Evolutionary conservation across 1,284 basidiomycete genomes (phyloP).

Genomic region (Trichosporon asahii): DNA sequence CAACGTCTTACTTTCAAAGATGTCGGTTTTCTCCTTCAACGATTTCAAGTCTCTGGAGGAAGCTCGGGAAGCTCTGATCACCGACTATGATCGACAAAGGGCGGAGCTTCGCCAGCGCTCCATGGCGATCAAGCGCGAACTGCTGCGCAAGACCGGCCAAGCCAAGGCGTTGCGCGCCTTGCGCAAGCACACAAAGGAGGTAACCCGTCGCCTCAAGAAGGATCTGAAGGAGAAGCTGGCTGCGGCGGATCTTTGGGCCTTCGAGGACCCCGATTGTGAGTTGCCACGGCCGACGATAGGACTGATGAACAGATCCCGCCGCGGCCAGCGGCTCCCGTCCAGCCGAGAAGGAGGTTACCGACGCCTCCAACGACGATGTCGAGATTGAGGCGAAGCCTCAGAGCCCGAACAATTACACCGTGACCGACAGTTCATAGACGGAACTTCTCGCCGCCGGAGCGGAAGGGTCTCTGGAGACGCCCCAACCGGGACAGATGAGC

Average conservation of each 20-base stretch:
- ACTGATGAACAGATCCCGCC: neutral
- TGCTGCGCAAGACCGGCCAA: neutral
- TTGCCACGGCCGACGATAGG: neutral
- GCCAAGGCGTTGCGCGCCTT: neutral
- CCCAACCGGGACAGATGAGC: too few relatives aligned
- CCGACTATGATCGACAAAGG: too few relatives aligned
- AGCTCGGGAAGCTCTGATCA: too few relatives aligned
- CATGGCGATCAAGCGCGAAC: too few relatives aligned
- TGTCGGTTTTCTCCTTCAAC: too few relatives aligned
- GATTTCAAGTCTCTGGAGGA: too few relatives aligned
- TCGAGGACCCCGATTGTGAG: neutral
- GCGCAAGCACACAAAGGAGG: neutral
- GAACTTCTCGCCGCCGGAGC: too few relatives aligned
- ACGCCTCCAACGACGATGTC: neutral
- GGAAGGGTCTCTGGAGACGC: too few relatives aligned
- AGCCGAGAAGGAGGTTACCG: neutral
- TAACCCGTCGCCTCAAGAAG: neutral
- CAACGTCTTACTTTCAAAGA: too few relatives aligned
- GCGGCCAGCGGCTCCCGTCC: neutral
- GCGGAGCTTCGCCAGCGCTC: too few relatives aligned
- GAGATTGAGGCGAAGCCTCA: neutral
- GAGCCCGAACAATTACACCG: too few relatives aligned
- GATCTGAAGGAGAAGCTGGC: neutral
- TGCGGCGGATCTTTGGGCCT: neutral
- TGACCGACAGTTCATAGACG: too few relatives aligned